Evolutionary conservation across 106 monocot genomes (phyloP), one percentile per base, ranked within the genome.

Genomic region (Allium sativum): DNA sequence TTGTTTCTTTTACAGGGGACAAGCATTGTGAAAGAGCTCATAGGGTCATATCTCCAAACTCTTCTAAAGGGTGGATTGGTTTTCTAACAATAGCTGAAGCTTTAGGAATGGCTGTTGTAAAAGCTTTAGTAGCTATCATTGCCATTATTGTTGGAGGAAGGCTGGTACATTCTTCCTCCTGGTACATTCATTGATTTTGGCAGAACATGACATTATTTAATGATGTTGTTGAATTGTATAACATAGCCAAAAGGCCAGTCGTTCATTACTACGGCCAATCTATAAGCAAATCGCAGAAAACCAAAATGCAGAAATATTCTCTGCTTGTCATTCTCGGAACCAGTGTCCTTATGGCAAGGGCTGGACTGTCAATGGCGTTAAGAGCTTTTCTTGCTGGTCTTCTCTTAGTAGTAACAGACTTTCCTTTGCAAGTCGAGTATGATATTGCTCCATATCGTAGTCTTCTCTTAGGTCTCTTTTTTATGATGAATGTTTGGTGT

Each of bases 31-130:
- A n/a, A n/a, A n/a, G n/a, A n/a, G n/a, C n/a, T n/a, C n/a, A n/a
- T n/a, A n/a, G n/a, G n/a, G n/a, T n/a, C n/a, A n/a, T n/a, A n/a
- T n/a, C n/a, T n/a, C n/a, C n/a, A n/a, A n/a, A n/a, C n/a, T n/a
- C n/a, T n/a, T n/a, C n/a, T n/a, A n/a, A n/a, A n/a, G n/a, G n/a
- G n/a, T n/a, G n/a, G 96, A 72, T 96, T 77, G 96, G 96, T 57
- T 91, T 96, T 78, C 96, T 91, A 73, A 91, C 96, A 64, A 91
- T 96, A 76, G 96, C 96, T 66, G 96, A 96, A 82, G 96, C 96
- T 69, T 83, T 96, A 71, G 96, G 96, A 72, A 42, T 91, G 61
- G 90, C 96, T 77, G 96, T 84, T 74, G 79, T 96, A 10, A 96
- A 96, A 69, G 96, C 96, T 65, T 60, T 88, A 55, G 87, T 91